A percentile compares a stretch with the other conserved stretches of the same genome.
These are phyloP conservation scores for Forsythia viridissima DNA, from an alignment of 257 asterid genomes.

Conservation along the genomic window DNA sequence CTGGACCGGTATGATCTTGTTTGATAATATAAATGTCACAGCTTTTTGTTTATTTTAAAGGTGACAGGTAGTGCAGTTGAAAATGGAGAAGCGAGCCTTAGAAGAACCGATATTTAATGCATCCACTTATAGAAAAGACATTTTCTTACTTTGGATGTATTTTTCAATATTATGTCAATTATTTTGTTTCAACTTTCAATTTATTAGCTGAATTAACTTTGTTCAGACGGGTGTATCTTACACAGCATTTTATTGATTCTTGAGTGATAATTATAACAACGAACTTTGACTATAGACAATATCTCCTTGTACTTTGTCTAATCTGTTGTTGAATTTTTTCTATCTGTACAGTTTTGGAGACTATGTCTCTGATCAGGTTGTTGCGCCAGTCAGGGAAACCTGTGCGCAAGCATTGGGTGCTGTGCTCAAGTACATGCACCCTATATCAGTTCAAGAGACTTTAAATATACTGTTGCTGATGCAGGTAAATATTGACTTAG, in stretches of 20 bases:
- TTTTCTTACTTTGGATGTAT: conserved; percentile 1
- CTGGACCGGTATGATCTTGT: conserved; percentile 81
- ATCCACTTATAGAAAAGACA: neutral
- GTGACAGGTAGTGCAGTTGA: conserved; percentile 15
- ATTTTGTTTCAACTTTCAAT: neutral
- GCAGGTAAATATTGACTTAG: conserved; percentile 72
- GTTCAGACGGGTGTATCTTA: conserved; percentile 1
- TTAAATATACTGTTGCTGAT: conserved; percentile 79
- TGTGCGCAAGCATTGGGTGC: conserved; percentile 99
- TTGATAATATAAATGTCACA: conserved; percentile 9
- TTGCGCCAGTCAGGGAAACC: conserved; percentile 99
- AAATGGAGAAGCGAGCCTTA: conserved; percentile 8
- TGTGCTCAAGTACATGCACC: conserved; percentile 94
- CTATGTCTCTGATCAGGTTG: conserved; percentile 98
- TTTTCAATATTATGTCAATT: neutral
- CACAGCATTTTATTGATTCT: neutral
- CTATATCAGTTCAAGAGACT: conserved; percentile 72
- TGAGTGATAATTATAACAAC: conserved; percentile 1
- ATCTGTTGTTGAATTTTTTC: conserved; percentile 22
- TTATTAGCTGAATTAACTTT: neutral
- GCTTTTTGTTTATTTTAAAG: neutral
- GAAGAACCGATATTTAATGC: conserved; percentile 6
- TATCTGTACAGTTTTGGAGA: conserved; percentile 80
- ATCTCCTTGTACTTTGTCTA: conserved; percentile 7
- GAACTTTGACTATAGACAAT: neutral